Base-by-base conservation (phyloP, 495 filamentous ascomycete genomes). In the Halenospora varia region DNA sequence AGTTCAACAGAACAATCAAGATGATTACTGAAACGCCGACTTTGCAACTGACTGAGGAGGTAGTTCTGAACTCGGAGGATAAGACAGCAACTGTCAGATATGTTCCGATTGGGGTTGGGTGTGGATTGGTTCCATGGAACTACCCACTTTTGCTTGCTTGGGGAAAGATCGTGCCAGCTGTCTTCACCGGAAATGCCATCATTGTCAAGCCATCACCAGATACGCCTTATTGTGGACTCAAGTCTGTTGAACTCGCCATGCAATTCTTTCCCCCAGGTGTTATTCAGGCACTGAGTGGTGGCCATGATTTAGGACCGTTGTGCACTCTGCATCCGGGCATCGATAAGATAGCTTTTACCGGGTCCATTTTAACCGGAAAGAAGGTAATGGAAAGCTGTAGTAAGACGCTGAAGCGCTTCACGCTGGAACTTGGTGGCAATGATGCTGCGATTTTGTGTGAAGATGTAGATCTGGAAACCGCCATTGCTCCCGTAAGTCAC, bases 261-360 rank as follows among this genome's bases (percentile, higher is more conserved):
- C 62, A 67, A 9, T 70, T 80, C 66, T 81, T 85, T 67, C 81
- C 82, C 8, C 78, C 80, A 0, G 82, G 82, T 25, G 73, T 85
- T 9, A 51, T 86, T 1, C 81, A 85, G 61, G 80, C 69, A 22
- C 67, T 85, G 2, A 77, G 78, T 56, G 82, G 82, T 3, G 77
- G 75, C 51, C 77, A 83, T 46, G 66, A 72, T 17, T 71, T 85
- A 2, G 82, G 82, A 0, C 77, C 80, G 0, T 68, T 71, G 71
- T 56, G 82, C 6, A 80, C 77, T 1, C 62, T 63, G 0, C 81
- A 85, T 60, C 73, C 78, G 0, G 72, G 64, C 0, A 77, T 84
- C 50, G 75, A 76, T 22, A 86, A 86, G 68, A 81, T 85, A 55
- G 73, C 71, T 35, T 85, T 86, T 61, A 85, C 82, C 2, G 83